A percentile compares a stretch with the other conserved stretches of the same genome.
Evolutionary conservation across 805 yeast species (phyloP).

Genomic region (Wickerhamomyces subpelliculosus): DNA sequence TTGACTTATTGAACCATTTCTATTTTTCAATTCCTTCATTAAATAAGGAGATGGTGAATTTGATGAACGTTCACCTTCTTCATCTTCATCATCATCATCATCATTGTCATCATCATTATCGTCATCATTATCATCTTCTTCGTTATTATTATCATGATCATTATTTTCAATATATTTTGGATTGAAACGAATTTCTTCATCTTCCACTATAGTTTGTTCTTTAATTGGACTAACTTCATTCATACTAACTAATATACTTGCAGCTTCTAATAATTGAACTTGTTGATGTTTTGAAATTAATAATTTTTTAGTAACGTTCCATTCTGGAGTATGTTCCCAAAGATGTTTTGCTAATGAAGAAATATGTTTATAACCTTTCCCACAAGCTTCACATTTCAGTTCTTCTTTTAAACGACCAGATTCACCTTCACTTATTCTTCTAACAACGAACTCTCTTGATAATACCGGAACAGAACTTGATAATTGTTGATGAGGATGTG

Average conservation of each 20-base stretch:
- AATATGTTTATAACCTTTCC: constrained; percentile 85
- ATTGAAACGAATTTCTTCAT: constrained; percentile 1
- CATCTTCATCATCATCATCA: constrained; percentile 2
- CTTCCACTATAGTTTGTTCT: too few species aligned
- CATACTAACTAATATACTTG: constrained; percentile 72
- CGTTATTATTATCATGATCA: too few species aligned
- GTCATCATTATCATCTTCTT: too few species aligned
- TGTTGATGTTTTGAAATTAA: constrained; percentile 84
- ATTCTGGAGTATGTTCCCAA: constrained; percentile 94
- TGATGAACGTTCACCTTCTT: not conserved
- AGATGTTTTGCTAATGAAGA: constrained; percentile 82
- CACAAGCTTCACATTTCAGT: constrained; percentile 84
- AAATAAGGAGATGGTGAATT: not conserved
- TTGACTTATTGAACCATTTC: constrained; percentile 36
- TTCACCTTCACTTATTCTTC: constrained; percentile 82
- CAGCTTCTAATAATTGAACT: constrained; percentile 75
- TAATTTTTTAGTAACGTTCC: constrained; percentile 80
- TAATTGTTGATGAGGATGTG: constrained; percentile 3
- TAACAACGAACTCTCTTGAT: constrained; percentile 65
- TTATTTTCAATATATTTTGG: not conserved
- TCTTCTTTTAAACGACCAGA: constrained; percentile 80
- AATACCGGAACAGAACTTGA: constrained; percentile 35
- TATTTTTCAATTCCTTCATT: constrained; percentile 7
- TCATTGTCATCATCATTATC: not conserved
- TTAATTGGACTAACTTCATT: constrained; percentile 30